Evolutionary conservation across 1,284 basidiomycete species (phyloP).

Genomic region (Moesziomyces sp.): DNA sequence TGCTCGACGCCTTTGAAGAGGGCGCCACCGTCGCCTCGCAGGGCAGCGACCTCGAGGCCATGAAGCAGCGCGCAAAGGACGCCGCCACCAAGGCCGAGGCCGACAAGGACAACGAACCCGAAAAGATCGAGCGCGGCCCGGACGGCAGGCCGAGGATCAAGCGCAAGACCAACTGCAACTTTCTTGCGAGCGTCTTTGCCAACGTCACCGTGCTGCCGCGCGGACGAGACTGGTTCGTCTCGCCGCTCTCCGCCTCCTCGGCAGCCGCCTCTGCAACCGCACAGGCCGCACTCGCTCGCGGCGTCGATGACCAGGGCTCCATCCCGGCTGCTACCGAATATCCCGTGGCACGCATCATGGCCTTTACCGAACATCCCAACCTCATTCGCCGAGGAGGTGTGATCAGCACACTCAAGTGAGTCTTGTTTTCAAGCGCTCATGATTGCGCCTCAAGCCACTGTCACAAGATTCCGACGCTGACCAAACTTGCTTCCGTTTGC

Average conservation of each 20-base stretch:
- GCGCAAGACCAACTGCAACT: conserved; percentile 66
- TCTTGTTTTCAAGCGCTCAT: no score
- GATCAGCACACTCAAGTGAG: conserved; percentile 62
- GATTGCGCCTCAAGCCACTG: no score
- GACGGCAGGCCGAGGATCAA: conserved; percentile 56
- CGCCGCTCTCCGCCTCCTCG: conserved; percentile 49
- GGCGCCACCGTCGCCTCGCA: conserved; percentile 61
- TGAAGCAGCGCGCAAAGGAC: conserved; percentile 56
- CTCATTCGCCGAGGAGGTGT: conserved; percentile 65
- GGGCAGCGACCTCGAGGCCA: conserved; percentile 54
- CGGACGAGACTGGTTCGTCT: conserved; percentile 65
- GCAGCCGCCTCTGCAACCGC: conserved; percentile 48
- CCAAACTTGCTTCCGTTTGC: no score
- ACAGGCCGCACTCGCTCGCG: conserved; percentile 44
- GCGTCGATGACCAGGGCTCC: conserved; percentile 27
- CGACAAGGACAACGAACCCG: conserved; percentile 22
- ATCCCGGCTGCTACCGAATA: conserved; percentile 52
- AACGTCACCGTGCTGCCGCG: conserved; percentile 62
- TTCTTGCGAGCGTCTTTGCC: conserved; percentile 67
- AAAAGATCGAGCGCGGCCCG: conserved; percentile 47
- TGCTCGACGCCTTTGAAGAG: conserved; percentile 66
- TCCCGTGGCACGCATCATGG: conserved; percentile 63
- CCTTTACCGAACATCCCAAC: conserved; percentile 66
- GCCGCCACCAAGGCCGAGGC: conserved; percentile 40
- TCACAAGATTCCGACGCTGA: no score